These are phyloP conservation scores for Scheffersomyces lignicola DNA, from an alignment of 1,139 yeast genomes.

Conservation along the genomic window DNA sequence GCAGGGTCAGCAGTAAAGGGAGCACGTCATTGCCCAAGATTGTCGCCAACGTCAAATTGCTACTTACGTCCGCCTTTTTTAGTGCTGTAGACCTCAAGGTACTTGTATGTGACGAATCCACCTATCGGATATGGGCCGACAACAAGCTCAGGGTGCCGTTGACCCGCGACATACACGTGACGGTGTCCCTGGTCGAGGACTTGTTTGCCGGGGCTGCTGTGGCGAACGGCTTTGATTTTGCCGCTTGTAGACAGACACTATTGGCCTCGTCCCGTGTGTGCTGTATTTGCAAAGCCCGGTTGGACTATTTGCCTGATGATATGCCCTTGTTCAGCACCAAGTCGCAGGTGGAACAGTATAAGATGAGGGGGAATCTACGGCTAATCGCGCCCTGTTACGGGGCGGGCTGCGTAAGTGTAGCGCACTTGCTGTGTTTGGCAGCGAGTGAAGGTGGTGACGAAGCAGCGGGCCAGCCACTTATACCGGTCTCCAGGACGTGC, in stretches of 20 bases:
- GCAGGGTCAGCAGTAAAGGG: slow-evolving; percentile 27
- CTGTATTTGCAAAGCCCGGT: slow-evolving; percentile 21
- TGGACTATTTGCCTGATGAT: slow-evolving; percentile 33
- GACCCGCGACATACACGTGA: neutral
- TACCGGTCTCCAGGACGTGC: slow-evolving; percentile 45
- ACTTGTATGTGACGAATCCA: slow-evolving; percentile 34
- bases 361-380: slow-evolving; percentile 14
- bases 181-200: no score
- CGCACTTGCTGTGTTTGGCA: no score
- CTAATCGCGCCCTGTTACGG: slow-evolving; percentile 38
- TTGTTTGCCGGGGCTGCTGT: neutral
- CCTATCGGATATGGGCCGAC: slow-evolving; percentile 22
- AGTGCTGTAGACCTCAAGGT: slow-evolving; percentile 39
- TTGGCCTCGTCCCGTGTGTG: slow-evolving; percentile 25
- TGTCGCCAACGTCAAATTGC: slow-evolving; percentile 50
- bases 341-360: slow-evolving; percentile 6
- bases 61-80: slow-evolving; percentile 46
- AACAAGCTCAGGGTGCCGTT: slow-evolving; percentile 26
- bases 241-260: slow-evolving; percentile 19
- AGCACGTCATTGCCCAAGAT: slow-evolving; percentile 43
- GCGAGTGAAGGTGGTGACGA: no score
- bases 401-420: slow-evolving; percentile 16
- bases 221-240: slow-evolving; percentile 10
- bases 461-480: no score
- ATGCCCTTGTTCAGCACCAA: slow-evolving; percentile 6